Conservation (phyloP, 129 eudicot genomes). For the Calendula officinalis region DNA sequence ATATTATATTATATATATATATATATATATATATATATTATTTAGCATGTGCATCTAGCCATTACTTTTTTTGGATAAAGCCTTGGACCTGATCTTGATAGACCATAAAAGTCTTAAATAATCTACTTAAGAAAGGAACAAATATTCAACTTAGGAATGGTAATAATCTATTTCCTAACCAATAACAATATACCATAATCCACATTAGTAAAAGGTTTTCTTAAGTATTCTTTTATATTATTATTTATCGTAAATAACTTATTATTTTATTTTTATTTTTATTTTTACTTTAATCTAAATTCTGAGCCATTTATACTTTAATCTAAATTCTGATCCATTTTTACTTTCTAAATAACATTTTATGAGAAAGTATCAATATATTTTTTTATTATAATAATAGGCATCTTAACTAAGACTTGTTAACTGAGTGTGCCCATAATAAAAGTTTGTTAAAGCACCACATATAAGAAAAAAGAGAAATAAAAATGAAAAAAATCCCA, state of each 20-base stretch:
- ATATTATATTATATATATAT: no score
- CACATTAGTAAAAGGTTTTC: no score
- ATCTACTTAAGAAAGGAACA: slow-evolving; percentile 9
- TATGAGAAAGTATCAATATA: no score
- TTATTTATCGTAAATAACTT: not conserved
- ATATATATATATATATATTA: no score
- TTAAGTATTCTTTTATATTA: not conserved
- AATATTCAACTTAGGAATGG: not conserved
- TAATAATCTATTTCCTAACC: not conserved
- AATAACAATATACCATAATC: no score
- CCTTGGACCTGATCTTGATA: slow-evolving; percentile 17
- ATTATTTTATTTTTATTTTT: no score
- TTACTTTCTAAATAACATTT: no score
- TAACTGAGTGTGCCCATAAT: slow-evolving; percentile 19
- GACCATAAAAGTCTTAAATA: slow-evolving; percentile 17
- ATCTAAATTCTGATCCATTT: no score
- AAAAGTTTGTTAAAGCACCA: slow-evolving; percentile 49
- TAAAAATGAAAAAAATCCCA: not conserved
- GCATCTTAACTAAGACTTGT: slow-evolving; percentile 6
- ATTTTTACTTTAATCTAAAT: no score
- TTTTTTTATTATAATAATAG: not conserved
- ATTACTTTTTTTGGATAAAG: not conserved
- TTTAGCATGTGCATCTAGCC: no score
- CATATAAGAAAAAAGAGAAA: slow-evolving; percentile 26
- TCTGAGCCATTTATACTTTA: no score